phyloP scores from a whole-genome alignment of 345 rosid species.

The Moringa oleifera region DNA sequence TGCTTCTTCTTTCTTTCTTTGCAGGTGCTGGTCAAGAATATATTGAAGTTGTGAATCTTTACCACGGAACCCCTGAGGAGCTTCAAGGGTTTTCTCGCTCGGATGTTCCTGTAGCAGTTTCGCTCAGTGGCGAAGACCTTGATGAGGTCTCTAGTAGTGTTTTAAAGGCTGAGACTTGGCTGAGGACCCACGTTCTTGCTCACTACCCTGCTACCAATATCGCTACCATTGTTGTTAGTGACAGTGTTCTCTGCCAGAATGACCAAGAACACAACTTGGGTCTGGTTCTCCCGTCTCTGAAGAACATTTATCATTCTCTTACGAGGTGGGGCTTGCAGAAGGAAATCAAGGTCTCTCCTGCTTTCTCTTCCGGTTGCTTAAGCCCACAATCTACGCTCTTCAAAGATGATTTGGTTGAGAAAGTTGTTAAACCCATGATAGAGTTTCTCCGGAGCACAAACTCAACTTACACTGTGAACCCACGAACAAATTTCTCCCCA shows the following conservation, averaged over 20 bases:
- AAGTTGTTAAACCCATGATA: constrained; percentile 28
- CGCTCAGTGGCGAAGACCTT: constrained; percentile 39
- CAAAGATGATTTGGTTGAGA: constrained; percentile 21
- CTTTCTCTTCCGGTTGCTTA: constrained; percentile 42
- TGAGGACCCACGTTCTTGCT: constrained; percentile 52
- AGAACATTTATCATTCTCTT: constrained; percentile 59
- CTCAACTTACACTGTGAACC: constrained; percentile 52
- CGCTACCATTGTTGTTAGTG: constrained; percentile 58
- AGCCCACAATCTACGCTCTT: constrained; percentile 12
- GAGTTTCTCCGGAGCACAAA: constrained; percentile 38
- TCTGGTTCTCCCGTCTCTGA: constrained; percentile 39
- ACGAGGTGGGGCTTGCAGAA: constrained; percentile 69
- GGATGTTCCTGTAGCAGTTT: constrained; percentile 39
- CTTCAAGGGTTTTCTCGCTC: constrained; percentile 24
- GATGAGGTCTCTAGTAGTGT: constrained; percentile 49
- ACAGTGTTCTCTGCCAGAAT: constrained; percentile 31
- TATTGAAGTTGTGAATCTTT: constrained; percentile 30
- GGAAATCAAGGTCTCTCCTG: constrained; percentile 55
- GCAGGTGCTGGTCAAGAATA: constrained; percentile 60
- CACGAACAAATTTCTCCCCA: constrained; percentile 33
- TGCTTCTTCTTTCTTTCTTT: constrained; percentile 3
- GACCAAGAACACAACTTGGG: constrained; percentile 30
- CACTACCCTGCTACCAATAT: constrained; percentile 57
- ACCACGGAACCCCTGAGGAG: constrained; percentile 21
- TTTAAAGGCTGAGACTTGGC: constrained; percentile 66